These are phyloP conservation scores for Monascus purpureus DNA, from an alignment of 495 filamentous ascomycete genomes.

Conservation along the genomic window DNA sequence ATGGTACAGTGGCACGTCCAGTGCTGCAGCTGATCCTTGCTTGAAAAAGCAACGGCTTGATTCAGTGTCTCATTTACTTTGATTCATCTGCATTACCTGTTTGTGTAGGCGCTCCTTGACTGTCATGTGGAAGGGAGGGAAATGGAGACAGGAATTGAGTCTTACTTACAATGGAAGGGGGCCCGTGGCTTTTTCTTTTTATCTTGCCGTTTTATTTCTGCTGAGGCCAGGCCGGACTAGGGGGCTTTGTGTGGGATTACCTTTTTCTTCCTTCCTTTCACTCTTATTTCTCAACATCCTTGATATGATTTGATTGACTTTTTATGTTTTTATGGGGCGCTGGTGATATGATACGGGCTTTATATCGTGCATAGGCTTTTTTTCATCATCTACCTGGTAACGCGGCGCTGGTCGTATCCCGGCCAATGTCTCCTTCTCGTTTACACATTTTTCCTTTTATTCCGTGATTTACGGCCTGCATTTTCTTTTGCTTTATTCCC, in stretches of 20 bases:
- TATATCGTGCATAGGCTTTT: slow-evolving; percentile 9
- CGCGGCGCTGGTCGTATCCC: too few relatives aligned
- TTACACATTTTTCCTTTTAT: not conserved
- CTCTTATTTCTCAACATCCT: slow-evolving; percentile 10
- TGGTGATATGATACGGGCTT: slow-evolving; percentile 15
- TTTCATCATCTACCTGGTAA: not conserved
- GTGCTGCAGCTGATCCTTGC: slow-evolving; percentile 7
- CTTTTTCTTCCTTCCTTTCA: slow-evolving; percentile 6
- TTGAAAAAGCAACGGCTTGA: slow-evolving; percentile 17
- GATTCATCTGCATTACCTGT: too few relatives aligned
- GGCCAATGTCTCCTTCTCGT: too few relatives aligned
- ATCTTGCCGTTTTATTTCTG: not conserved
- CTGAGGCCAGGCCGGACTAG: slow-evolving; percentile 5
- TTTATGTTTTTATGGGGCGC: slow-evolving; percentile 13
- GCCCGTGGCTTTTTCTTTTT: slow-evolving; percentile 5
- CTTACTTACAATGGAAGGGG: too few relatives aligned
- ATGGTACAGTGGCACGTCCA: slow-evolving; percentile 16
- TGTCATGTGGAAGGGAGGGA: too few relatives aligned
- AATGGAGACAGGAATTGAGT: too few relatives aligned
- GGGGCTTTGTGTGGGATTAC: slow-evolving; percentile 4
- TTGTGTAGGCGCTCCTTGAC: too few relatives aligned
- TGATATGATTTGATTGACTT: slow-evolving; percentile 9
- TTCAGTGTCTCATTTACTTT: too few relatives aligned
- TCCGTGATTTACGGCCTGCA: too few relatives aligned
- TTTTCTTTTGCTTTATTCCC: too few relatives aligned